These are phyloP conservation scores for Xeromyces bisporus DNA, from an alignment of 495 filamentous ascomycete species.

Conservation along the genomic window DNA sequence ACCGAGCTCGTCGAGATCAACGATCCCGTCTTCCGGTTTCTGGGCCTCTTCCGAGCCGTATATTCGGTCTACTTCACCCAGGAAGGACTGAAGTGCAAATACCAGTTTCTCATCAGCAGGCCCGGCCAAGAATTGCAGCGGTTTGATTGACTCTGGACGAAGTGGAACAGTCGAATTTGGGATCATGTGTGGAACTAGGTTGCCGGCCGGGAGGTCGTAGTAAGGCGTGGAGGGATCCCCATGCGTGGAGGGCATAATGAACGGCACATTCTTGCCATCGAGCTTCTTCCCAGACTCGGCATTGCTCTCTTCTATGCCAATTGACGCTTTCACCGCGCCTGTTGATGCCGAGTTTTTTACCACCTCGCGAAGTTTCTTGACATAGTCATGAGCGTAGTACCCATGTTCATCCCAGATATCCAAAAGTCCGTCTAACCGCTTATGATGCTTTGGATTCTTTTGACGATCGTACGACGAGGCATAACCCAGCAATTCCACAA, in stretches of 20 bases:
- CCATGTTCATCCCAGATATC: slow-evolving; percentile 53
- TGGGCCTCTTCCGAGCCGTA: slow-evolving; percentile 28
- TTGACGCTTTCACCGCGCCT: slow-evolving; percentile 12
- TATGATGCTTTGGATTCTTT: slow-evolving; percentile 47
- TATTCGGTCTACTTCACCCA: slow-evolving; percentile 50
- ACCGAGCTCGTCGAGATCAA: slow-evolving; percentile 58
- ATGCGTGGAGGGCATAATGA: slow-evolving; percentile 56
- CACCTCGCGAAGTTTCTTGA: slow-evolving; percentile 42
- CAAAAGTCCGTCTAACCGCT: slow-evolving; percentile 48
- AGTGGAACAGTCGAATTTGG: slow-evolving; percentile 60
- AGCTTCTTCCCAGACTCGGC: slow-evolving; percentile 10
- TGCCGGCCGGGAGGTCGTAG: slow-evolving; percentile 76
- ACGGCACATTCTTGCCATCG: slow-evolving; percentile 39
- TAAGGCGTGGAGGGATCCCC: slow-evolving; percentile 60
- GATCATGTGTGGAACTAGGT: slow-evolving; percentile 60
- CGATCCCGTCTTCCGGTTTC: slow-evolving; percentile 17
- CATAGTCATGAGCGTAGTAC: slow-evolving; percentile 45
- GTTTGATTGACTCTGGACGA: slow-evolving; percentile 52
- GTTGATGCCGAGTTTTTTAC: slow-evolving; percentile 30
- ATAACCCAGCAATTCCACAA: slow-evolving; percentile 43
- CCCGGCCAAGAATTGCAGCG: slow-evolving; percentile 54
- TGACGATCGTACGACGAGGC: slow-evolving; percentile 41
- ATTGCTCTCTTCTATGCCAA: slow-evolving; percentile 10
- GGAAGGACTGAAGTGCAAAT: slow-evolving; percentile 46
- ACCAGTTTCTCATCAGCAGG: slow-evolving; percentile 52